Base-by-base conservation (phyloP, 2,329 filamentous ascomycete species). In the Tympanopsis confertula region DNA sequence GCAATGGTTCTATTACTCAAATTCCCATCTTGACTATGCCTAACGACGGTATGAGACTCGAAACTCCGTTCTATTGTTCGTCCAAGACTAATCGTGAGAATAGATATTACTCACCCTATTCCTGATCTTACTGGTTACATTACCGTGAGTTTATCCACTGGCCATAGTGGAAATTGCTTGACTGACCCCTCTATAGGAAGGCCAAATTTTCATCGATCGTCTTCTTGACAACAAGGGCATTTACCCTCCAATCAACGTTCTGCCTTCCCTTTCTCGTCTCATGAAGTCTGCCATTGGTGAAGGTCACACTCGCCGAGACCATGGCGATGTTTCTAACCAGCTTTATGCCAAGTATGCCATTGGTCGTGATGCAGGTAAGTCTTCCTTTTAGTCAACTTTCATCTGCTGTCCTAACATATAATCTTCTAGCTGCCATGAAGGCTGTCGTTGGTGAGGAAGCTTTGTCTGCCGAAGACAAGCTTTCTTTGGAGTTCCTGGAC, bases 201-300 rank as follows among this genome's bases (percentile, higher is more conserved):
- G 91, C 30, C 91, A 98, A 64, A 95, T 98, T 56, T 96, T 93
- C 66, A 76, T 98, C 54, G 91, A 98, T 62, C 86, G 89, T 66
- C 79, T 83, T 55, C 71, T 98, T 38, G 62, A 87, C 71, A 98
- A 98, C 74, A 91, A 91, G 69, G 89, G 88, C 65, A 81, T 98
- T 66, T 95, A 94, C 71, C 91, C 91, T 38, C 91, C 91, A 15
- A 98, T 98, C 71, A 98, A 98, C 68, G 91, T 98, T 46, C 70
- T 98, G 44, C 91, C 91, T 18, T 98, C 91, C 35, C 82, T 98
- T 28, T 98, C 91, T 18, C 91, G 91, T 77, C 82, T 98, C 57
- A 98, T 98, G 91, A 98, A 98, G 67, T 98, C 91, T 54, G 91
- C 91, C 60, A 98, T 98, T 55, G 91, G 91, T 52, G 88, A 96